These are phyloP conservation scores for Fusarium mangiferae DNA, from an alignment of 2,329 filamentous ascomycete genomes.

Conservation along the genomic window DNA sequence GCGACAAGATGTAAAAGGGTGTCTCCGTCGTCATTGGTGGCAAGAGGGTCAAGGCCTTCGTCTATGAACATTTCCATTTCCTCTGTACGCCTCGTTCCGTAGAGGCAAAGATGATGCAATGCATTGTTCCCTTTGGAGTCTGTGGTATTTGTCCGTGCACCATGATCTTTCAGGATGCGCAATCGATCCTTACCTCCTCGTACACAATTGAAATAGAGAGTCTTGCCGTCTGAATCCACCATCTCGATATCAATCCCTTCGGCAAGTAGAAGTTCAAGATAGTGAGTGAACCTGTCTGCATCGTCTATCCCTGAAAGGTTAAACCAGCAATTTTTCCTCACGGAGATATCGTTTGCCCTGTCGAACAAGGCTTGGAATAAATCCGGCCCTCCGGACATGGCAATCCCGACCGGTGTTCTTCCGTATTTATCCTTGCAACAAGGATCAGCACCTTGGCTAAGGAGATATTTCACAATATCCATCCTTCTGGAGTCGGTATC, in stretches of 20 bases:
- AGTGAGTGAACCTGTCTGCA: background rate
- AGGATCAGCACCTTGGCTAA: constrained; percentile 29
- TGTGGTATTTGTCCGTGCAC: constrained; percentile 4
- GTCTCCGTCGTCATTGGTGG: constrained; percentile 19
- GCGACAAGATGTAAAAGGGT: constrained; percentile 29
- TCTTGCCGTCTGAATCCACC: background rate
- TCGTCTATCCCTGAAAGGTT: background rate
- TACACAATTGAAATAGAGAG: constrained; percentile 28
- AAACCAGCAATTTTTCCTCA: constrained; percentile 24
- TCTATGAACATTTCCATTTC: background rate
- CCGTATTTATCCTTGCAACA: background rate
- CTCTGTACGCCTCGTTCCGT: accelerated
- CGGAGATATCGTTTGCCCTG: background rate
- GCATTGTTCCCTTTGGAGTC: constrained; percentile 28
- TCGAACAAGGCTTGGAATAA: constrained; percentile 20
- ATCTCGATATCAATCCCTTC: constrained; percentile 26
- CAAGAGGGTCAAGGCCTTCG: constrained; percentile 21
- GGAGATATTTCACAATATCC: constrained; percentile 20
- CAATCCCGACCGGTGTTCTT: background rate
- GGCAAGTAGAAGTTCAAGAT: constrained; percentile 18
- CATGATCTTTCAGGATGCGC: background rate
- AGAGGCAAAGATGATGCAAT: constrained; percentile 1
- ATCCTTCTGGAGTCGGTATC: background rate
- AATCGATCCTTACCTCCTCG: background rate
- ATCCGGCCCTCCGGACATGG: background rate